Evolutionary conservation across 2,329 filamentous ascomycete species (phyloP).

Genomic region (Pyrenochaeta sp.): DNA sequence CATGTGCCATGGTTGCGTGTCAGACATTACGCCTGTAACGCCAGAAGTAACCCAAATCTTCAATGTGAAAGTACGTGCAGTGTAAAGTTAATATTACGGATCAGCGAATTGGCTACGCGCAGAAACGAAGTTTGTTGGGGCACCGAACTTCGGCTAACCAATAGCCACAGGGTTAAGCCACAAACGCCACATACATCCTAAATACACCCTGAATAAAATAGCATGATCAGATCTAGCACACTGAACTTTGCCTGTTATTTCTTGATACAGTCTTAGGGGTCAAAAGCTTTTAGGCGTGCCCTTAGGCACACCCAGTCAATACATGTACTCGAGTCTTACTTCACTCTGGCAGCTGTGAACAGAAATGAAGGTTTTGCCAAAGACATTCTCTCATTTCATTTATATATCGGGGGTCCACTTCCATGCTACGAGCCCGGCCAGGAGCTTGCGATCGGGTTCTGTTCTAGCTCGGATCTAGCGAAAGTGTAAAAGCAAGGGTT

Average conservation of each 20-base stretch:
- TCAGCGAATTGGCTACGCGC: background rate
- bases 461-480: background rate
- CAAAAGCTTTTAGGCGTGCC: too few species aligned
- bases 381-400: too few species aligned
- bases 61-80: background rate
- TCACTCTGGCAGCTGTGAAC: too few species aligned
- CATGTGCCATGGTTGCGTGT: conserved; percentile 19
- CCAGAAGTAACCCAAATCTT: background rate
- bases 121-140: background rate
- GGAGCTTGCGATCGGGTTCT: background rate
- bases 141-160: background rate
- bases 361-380: too few species aligned
- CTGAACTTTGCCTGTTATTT: background rate
- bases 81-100: background rate
- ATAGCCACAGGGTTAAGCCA: background rate
- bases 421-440: conserved; percentile 17
- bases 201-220: background rate
- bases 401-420: background rate
- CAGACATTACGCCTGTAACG: background rate
- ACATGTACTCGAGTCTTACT: too few species aligned
- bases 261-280: too few species aligned
- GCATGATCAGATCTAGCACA: background rate
- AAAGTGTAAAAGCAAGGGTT: background rate
- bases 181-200: background rate
- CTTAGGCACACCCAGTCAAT: too few species aligned